These are phyloP conservation scores for Saxispiralis lemnorum DNA, from an alignment of 495 filamentous ascomycete species.

Conservation along the genomic window DNA sequence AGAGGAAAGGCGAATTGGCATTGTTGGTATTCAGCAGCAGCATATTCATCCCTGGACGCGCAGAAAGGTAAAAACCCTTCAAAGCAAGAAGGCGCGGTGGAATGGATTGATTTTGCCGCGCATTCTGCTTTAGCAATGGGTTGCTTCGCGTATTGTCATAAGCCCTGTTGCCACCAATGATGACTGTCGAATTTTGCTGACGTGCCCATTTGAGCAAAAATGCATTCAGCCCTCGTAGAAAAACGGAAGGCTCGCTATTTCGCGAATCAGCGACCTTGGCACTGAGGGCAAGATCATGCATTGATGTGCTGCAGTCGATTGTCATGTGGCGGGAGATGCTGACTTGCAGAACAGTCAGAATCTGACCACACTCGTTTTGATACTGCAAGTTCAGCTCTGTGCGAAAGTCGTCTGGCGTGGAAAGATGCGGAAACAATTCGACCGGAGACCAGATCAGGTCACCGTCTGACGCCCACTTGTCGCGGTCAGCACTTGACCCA, in stretches of 20 bases:
- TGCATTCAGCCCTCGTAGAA: conserved; percentile 6
- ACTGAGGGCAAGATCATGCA: neutral
- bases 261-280: neutral
- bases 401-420: neutral
- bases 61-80: conserved; percentile 8
- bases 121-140: neutral
- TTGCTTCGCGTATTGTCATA: neutral
- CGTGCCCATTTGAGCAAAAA: conserved; percentile 3
- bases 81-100: too few relatives aligned
- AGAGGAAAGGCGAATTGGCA: conserved; percentile 5
- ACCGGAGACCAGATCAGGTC: conserved; percentile 5
- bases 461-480: conserved; percentile 6
- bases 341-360: neutral
- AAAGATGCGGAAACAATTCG: neutral
- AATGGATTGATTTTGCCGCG: neutral
- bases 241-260: neutral
- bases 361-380: conserved; percentile 1
- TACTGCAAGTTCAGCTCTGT: neutral
- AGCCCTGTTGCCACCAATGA: conserved; percentile 1
- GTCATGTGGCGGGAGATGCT: neutral
- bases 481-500: conserved; percentile 1
- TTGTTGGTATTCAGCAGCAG: conserved; percentile 6
- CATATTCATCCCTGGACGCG: conserved; percentile 1
- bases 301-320: neutral
- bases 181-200: neutral